These are phyloP conservation scores for Cercophora samala DNA, from an alignment of 495 filamentous ascomycete species.

Conservation along the genomic window DNA sequence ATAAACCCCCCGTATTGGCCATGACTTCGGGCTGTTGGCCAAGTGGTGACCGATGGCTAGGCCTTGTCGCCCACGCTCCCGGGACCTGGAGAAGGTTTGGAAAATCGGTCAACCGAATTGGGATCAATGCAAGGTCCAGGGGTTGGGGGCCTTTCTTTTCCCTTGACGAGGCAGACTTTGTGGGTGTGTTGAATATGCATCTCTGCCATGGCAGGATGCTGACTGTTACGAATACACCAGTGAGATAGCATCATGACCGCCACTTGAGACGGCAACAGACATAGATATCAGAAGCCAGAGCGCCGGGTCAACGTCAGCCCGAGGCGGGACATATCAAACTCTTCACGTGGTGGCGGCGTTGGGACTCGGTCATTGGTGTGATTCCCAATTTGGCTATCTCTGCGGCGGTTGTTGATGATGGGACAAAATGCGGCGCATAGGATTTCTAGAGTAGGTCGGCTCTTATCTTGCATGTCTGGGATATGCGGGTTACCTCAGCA, in stretches of 20 bases:
- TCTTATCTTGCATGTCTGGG: constrained; percentile 1
- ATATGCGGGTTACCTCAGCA: background rate
- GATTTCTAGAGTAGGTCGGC: background rate
- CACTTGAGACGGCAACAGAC: background rate
- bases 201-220: background rate
- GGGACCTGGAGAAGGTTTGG: background rate
- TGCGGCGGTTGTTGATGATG: constrained; percentile 13
- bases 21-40: background rate
- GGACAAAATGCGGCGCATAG: background rate
- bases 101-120: background rate
- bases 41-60: background rate
- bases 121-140: constrained; percentile 17
- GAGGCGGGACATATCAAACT: constrained; percentile 1
- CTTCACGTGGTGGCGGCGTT: background rate
- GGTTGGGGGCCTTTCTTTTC: background rate
- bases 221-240: background rate
- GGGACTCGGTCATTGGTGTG: background rate
- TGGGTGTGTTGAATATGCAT: background rate
- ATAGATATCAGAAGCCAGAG: background rate
- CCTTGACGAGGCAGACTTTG: constrained; percentile 9
- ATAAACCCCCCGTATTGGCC: background rate
- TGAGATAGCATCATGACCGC: background rate
- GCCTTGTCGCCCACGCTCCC: background rate
- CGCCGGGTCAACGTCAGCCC: background rate
- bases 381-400: constrained; percentile 17